Evolutionary conservation across 2,329 filamentous ascomycete genomes (phyloP).

Genomic region (Colletotrichum sp.): DNA sequence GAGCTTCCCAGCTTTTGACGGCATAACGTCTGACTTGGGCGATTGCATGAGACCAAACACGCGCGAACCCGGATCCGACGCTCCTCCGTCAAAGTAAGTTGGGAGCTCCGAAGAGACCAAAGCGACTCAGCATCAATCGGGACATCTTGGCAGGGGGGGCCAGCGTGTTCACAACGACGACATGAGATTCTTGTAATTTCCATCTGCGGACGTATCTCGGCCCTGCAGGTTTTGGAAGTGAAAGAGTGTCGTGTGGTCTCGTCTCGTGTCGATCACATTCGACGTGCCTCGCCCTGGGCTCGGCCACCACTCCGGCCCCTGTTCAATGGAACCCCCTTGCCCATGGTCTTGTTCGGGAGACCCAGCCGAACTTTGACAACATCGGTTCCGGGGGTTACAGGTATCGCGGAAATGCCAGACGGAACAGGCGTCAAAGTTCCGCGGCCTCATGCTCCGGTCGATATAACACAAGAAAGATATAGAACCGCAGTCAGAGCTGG

Average conservation of each 20-base stretch:
- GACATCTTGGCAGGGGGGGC: not conserved
- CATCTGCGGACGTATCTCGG: not conserved
- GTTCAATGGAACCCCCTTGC: not conserved
- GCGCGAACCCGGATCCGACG: not conserved
- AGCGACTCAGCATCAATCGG: not conserved
- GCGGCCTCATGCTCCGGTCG: not conserved
- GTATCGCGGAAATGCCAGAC: not conserved
- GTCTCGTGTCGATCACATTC: not conserved
- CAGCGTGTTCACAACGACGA: not conserved
- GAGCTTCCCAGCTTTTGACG: not conserved
- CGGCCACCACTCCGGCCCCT: not conserved
- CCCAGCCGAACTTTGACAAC: not conserved
- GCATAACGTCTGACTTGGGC: not conserved
- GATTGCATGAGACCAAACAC: conserved; percentile 5
- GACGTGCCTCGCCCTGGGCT: not conserved
- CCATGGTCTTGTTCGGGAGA: not conserved
- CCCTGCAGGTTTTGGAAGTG: not conserved
- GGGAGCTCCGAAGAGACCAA: not conserved
- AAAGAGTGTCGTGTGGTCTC: not conserved
- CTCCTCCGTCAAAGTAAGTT: not conserved
- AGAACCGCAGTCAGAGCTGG: not conserved
- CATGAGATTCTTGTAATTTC: not conserved
- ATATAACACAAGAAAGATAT: not conserved
- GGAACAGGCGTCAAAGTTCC: not conserved
- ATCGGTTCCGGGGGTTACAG: not conserved